These are phyloP conservation scores for Leucaena leucocephala DNA, from an alignment of 306 rosid genomes.

Conservation along the genomic window DNA sequence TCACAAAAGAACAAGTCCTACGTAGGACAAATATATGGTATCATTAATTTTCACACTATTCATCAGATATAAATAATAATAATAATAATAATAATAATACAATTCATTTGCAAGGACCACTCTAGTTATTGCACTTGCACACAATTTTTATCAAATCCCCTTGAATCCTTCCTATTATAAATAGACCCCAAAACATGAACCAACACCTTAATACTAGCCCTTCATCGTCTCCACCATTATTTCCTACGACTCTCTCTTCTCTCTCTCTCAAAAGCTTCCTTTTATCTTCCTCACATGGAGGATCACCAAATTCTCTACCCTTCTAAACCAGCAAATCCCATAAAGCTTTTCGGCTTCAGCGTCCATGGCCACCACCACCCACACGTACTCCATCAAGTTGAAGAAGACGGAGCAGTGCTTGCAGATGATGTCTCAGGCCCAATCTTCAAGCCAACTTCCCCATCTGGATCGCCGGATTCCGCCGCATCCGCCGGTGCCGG, in stretches of 20 bases:
- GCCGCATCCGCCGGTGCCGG: constrained; percentile 16
- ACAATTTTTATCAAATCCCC: constrained; percentile 11
- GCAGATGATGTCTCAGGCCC: constrained; percentile 52
- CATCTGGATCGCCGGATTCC: constrained; percentile 71
- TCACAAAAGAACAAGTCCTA: not conserved
- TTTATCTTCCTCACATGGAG: constrained; percentile 20
- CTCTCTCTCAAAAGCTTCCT: constrained; percentile 23
- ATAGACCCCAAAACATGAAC: constrained; percentile 59
- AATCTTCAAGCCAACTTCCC: constrained; percentile 42
- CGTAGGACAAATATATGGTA: not conserved
- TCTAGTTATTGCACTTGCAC: not conserved
- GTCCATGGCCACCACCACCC: not conserved
- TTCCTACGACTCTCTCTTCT: not conserved
- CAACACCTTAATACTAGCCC: constrained; percentile 42
- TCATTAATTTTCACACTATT: no score
- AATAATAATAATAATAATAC: not conserved
- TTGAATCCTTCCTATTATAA: constrained; percentile 44
- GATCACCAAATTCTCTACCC: constrained; percentile 56
- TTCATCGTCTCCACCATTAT: constrained; percentile 12
- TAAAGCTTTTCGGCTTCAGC: constrained; percentile 81
- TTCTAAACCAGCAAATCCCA: constrained; percentile 46
- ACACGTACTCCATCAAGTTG: not conserved
- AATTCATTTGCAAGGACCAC: not conserved
- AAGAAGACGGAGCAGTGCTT: constrained; percentile 23
- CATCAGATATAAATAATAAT: no score